Evolutionary conservation across 371 early-diverging fungal species (phyloP).

Genomic region (Mortierella sp.): DNA sequence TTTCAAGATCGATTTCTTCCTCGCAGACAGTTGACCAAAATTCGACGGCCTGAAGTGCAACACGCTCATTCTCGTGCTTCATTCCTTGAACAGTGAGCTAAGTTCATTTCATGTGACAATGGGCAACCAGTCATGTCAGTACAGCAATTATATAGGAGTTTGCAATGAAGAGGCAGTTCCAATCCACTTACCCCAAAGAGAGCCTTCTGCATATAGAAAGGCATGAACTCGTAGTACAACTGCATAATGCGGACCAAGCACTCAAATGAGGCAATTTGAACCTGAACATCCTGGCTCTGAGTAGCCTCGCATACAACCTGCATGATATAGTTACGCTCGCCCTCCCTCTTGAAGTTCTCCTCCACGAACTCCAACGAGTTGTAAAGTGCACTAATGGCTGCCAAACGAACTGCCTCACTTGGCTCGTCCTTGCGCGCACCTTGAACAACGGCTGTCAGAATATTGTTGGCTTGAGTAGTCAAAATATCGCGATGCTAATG

Average conservation of each 20-base stretch:
- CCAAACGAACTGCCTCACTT: slow-evolving; percentile 85
- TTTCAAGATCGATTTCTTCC: slow-evolving; percentile 84
- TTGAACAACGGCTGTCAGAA: slow-evolving; percentile 93
- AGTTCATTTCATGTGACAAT: background rate
- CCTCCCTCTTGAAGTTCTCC: slow-evolving; percentile 92
- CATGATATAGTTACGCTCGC: slow-evolving; percentile 98
- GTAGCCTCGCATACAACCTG: slow-evolving; percentile 97
- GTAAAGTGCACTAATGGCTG: slow-evolving; percentile 90
- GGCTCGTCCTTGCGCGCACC: slow-evolving; percentile 93
- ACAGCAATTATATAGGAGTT: background rate
- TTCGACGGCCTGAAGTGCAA: slow-evolving; percentile 96
- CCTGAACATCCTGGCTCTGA: slow-evolving; percentile 77
- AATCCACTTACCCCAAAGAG: slow-evolving; percentile 80
- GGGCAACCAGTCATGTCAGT: background rate
- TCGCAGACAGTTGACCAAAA: slow-evolving; percentile 99
- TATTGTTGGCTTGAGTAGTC: slow-evolving; percentile 82
- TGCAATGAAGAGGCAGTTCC: background rate
- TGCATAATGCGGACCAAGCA: slow-evolving; percentile 96
- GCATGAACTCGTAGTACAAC: slow-evolving; percentile 95
- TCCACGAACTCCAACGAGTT: slow-evolving; percentile 95
- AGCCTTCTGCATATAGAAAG: slow-evolving; percentile 94
- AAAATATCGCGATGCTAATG: slow-evolving; percentile 81
- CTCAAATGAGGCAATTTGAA: slow-evolving; percentile 92
- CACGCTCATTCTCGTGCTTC: slow-evolving; percentile 85
- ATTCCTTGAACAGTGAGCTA: slow-evolving; percentile 92